These are phyloP conservation scores for Hymenoscyphus fraxineus DNA, from an alignment of 2,329 filamentous ascomycete genomes.

Conservation along the genomic window DNA sequence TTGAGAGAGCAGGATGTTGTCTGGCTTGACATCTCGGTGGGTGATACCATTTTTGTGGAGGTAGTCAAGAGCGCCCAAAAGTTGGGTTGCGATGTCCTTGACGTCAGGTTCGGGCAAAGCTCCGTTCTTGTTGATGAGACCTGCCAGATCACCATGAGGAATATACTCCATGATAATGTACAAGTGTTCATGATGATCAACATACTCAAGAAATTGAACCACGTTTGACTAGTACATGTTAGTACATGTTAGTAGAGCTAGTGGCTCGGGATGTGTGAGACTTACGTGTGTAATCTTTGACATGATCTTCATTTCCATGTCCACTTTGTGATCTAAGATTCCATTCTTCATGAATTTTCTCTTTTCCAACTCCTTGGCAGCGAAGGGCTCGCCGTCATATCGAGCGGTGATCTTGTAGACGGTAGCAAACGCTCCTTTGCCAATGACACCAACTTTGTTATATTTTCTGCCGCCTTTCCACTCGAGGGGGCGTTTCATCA, in stretches of 20 bases:
- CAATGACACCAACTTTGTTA: conserved; percentile 76
- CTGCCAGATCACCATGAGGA: conserved; percentile 75
- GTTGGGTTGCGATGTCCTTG: conserved; percentile 69
- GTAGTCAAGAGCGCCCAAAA: conserved; percentile 80
- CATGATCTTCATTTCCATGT: conserved; percentile 98
- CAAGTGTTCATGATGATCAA: conserved; percentile 74
- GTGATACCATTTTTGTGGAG: conserved; percentile 86
- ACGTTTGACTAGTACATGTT: conserved; percentile 68
- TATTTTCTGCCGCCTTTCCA: conserved; percentile 85
- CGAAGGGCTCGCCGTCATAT: conserved; percentile 76
- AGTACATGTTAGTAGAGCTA: conserved; percentile 21
- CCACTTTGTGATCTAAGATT: conserved; percentile 81
- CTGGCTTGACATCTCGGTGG: conserved; percentile 97
- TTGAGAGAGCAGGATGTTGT: conserved; percentile 86
- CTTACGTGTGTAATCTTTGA: conserved; percentile 75
- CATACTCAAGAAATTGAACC: conserved; percentile 84
- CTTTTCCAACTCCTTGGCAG: conserved; percentile 94
- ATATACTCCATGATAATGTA: conserved; percentile 99
- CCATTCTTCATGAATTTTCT: conserved; percentile 90
- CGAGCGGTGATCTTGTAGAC: conserved; percentile 89
- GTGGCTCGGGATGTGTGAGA: conserved; percentile 13
- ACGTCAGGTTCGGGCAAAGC: conserved; percentile 64
- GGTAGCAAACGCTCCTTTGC: conserved; percentile 90
- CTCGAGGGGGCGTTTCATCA: conserved; percentile 47
- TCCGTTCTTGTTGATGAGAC: conserved; percentile 59